Conservation (phyloP, 345 rosid species). For the Abelmoschus esculentus region DNA sequence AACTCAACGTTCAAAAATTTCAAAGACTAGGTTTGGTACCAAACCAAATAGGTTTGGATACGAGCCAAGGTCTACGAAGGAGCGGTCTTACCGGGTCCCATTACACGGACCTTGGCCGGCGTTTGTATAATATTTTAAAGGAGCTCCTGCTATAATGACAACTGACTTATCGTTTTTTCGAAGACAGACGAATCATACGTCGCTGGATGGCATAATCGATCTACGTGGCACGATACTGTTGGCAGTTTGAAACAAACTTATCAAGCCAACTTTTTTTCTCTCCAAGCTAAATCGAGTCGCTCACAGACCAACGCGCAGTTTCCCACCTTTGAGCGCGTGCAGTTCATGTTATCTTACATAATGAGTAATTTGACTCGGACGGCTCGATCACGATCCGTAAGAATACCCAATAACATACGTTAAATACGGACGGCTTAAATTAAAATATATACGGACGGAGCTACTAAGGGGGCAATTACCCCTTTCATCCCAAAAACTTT, state of each 20-base stretch:
- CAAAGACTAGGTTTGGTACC: conserved; percentile 16
- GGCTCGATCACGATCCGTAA: background rate
- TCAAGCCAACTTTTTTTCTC: background rate
- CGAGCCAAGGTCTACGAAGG: conserved; percentile 26
- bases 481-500: too few relatives aligned
- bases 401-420: background rate
- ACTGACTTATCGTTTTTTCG: too few relatives aligned
- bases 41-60: conserved; percentile 21
- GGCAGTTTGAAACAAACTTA: background rate
- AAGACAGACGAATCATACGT: background rate
- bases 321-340: conserved; percentile 16
- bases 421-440: background rate
- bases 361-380: background rate
- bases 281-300: background rate
- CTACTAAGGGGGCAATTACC: too few relatives aligned
- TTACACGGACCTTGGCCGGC: conserved; percentile 30
- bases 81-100: conserved; percentile 36
- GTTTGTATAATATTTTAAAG: background rate
- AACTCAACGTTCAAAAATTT: conserved; percentile 19
- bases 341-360: background rate
- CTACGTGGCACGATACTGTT: conserved; percentile 5
- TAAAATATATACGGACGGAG: background rate
- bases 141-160: background rate
- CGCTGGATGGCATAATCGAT: background rate
- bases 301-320: background rate